Evolutionary conservation across 768 basidiomycete genomes (phyloP), one percentile per base, ranked within the genome.

Genomic region (Nidula microcarpa): DNA sequence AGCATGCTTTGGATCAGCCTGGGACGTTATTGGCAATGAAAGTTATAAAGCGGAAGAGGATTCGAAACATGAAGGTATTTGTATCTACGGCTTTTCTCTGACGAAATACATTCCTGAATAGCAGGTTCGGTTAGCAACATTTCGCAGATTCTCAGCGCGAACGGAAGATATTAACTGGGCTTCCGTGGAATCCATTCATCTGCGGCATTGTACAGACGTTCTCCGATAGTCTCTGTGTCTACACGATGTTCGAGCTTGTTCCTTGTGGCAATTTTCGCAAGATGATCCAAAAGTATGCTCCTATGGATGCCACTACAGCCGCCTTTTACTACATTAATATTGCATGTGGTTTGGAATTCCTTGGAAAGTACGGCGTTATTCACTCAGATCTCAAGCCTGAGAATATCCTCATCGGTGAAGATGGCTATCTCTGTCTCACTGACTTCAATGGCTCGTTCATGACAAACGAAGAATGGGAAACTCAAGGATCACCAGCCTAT

Each of bases 321-420:
- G 68, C 69, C 5, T 86, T 86, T 65, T 85, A 82, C 65, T 78
- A 75, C 57, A 67, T 75, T 23, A 85, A 84, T 57, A 75, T 84
- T 41, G 71, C 74, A 9, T 72, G 73, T 43, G 84, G 70, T 10
- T 59, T 85, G 32, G 67, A 73, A 10, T 80, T 78, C 58, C 61
- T 86, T 1, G 74, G 79, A 50, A 52, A 53, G 0, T 62, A 73
- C 7, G 69, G 67, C n/a, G 66, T 83, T 47, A 69, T 74, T 6
- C 81, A 84, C 53, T 73, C 80, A 16, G 82, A 85, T 59, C 51
- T 86, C 16, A 84, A 85, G 59, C 81, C 83, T 1, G 76, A 74
- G 16, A 85, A 84, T 48, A 73, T 86, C 47, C 71, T 85, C 49
- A 53, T 86, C 53, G 80, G 78, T 43, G 58, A 70, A 2, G 80